Conservation (phyloP, 768 basidiomycete species). For the Dioszegia hungarica region DNA sequence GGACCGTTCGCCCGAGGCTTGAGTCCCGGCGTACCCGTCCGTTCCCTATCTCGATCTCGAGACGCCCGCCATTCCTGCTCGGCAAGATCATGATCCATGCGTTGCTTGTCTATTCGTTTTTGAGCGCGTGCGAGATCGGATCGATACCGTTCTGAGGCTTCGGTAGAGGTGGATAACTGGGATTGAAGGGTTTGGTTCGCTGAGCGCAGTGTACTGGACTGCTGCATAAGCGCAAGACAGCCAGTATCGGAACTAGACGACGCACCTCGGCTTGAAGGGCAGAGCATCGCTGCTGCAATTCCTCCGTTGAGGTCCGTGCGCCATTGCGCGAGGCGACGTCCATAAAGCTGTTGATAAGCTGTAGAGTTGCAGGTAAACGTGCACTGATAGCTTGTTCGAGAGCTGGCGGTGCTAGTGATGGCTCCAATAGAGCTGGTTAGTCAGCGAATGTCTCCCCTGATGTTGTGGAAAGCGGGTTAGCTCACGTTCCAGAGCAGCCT, state of each 20-base stretch:
- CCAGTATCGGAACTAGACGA: neutral
- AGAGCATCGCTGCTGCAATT: conserved; percentile 21
- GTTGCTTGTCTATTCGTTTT: conserved; percentile 37
- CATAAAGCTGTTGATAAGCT: conserved; percentile 21
- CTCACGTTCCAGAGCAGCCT: conserved; percentile 32
- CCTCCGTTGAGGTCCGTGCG: conserved; percentile 15
- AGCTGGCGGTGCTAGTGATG: conserved; percentile 15
- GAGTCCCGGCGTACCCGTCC: conserved; percentile 22
- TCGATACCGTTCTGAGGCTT: conserved; percentile 19
- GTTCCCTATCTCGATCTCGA: conserved; percentile 12
- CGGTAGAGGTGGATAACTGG: conserved; percentile 16
- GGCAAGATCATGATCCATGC: conserved; percentile 41
- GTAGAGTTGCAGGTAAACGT: conserved; percentile 29
- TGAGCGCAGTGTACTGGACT: conserved; percentile 19
- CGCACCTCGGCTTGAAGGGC: conserved; percentile 29
- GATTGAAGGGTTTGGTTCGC: conserved; percentile 20
- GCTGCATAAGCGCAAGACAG: neutral
- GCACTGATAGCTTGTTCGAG: conserved; percentile 26
- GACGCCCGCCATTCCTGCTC: conserved; percentile 22
- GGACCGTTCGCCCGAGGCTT: conserved; percentile 9
- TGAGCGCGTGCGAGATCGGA: conserved; percentile 27
- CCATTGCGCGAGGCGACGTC: conserved; percentile 17
- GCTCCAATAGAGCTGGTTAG: conserved; percentile 27
- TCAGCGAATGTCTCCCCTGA: conserved; percentile 1
- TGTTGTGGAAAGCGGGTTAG: neutral